A percentile compares a stretch with the other conserved stretches of the same genome.
phyloP scores from a whole-genome alignment of 2,329 filamentous ascomycete species.

The Aphanocladium album region DNA sequence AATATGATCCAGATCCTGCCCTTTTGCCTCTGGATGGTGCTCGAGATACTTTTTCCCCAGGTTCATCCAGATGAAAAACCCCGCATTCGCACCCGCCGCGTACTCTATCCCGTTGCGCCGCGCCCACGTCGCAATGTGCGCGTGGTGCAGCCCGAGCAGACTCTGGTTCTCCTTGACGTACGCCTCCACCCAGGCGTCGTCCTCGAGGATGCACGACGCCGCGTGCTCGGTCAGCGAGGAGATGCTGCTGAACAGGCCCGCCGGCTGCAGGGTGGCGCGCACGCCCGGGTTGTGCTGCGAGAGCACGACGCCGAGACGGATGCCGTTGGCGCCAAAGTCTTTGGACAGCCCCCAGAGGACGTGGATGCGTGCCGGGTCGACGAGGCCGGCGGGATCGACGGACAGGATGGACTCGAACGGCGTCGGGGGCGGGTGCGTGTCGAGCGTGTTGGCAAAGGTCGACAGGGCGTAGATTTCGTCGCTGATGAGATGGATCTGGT shows the following conservation, averaged over 20 bases:
- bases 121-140: conserved; percentile 32
- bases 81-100: conserved; percentile 43
- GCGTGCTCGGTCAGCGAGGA: conserved; percentile 40
- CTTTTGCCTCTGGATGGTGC: conserved; percentile 14
- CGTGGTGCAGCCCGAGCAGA: conserved; percentile 35
- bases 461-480: conserved; percentile 49
- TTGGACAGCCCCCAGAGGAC: conserved; percentile 43
- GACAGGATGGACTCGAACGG: conserved; percentile 42
- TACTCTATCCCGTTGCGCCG: conserved; percentile 38
- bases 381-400: conserved; percentile 37
- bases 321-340: conserved; percentile 54
- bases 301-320: conserved; percentile 44
- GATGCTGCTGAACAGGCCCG: conserved; percentile 38
- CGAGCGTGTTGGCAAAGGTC: conserved; percentile 36
- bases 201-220: conserved; percentile 37
- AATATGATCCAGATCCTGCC: conserved; percentile 20
- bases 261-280: conserved; percentile 31
- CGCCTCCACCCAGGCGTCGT: conserved; percentile 36
- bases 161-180: conserved; percentile 41
- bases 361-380: conserved; percentile 47
- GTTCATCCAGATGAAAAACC: conserved; percentile 52
- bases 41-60: conserved; percentile 30
- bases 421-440: neutral
- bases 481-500: conserved; percentile 48
- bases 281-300: conserved; percentile 40